Percentiles rank a stretch among this genome's conserved stretches.
These are phyloP conservation scores for Halophytophthora polymorphica DNA, from an alignment of 352 stramenopile genomes.

Conservation along the genomic window DNA sequence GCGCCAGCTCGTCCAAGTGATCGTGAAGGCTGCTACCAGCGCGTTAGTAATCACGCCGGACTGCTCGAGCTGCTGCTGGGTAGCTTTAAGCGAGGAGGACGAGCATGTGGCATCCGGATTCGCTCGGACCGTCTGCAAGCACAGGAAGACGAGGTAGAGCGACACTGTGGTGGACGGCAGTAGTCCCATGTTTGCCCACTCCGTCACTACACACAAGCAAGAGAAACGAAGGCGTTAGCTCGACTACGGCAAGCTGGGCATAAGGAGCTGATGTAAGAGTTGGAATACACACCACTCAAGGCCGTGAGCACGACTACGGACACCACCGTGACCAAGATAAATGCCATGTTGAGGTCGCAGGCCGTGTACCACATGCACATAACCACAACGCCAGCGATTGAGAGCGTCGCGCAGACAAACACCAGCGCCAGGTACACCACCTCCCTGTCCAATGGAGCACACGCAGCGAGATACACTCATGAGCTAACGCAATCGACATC, in stretches of 20 bases:
- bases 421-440: constrained; percentile 49
- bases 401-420: constrained; percentile 26
- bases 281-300: constrained; percentile 42
- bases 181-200: constrained; percentile 59
- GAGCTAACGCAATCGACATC: too few relatives aligned
- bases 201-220: constrained; percentile 31
- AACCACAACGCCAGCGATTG: constrained; percentile 39
- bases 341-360: constrained; percentile 53
- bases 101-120: constrained; percentile 60
- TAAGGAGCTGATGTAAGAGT: background rate
- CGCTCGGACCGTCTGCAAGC: constrained; percentile 63
- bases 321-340: constrained; percentile 57
- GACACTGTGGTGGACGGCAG: constrained; percentile 53
- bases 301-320: constrained; percentile 38
- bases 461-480: too few relatives aligned
- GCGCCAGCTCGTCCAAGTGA: constrained; percentile 71
- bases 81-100: constrained; percentile 19
- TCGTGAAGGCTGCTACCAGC: constrained; percentile 49
- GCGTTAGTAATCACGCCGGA: constrained; percentile 50
- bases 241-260: background rate
- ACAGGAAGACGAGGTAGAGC: constrained; percentile 65
- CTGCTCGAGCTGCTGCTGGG: constrained; percentile 32
- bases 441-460: constrained; percentile 32
- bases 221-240: constrained; percentile 5
- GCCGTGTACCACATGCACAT: constrained; percentile 52